Evolutionary conservation across 371 early-diverging fungal species (phyloP).

Genomic region (Mucor circinelloides): DNA sequence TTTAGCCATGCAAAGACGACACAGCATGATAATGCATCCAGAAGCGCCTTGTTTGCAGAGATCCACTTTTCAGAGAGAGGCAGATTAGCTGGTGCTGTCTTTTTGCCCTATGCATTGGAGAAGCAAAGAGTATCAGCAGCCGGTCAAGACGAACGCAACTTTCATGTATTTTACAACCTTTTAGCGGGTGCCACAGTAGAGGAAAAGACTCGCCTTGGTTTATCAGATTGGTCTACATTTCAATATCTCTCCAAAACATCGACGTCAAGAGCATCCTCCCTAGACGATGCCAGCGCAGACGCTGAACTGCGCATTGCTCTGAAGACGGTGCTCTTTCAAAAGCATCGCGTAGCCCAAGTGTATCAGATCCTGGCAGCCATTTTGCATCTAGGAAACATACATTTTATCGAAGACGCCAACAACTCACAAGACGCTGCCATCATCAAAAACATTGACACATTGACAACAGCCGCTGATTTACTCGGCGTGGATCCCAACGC

Average conservation of each 20-base stretch:
- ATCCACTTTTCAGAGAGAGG: slow-evolving; percentile 87
- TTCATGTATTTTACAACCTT: slow-evolving; percentile 91
- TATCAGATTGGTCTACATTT: slow-evolving; percentile 32
- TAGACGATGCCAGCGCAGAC: slow-evolving; percentile 64
- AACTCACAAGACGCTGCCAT: slow-evolving; percentile 70
- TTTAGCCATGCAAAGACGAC: slow-evolving; percentile 84
- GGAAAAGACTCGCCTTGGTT: slow-evolving; percentile 17
- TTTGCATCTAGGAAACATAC: slow-evolving; percentile 86
- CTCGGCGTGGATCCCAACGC: slow-evolving; percentile 79
- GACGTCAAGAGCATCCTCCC: slow-evolving; percentile 37
- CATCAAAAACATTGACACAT: slow-evolving; percentile 67
- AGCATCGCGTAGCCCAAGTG: slow-evolving; percentile 74
- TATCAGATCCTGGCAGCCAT: slow-evolving; percentile 89
- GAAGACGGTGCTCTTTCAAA: slow-evolving; percentile 77
- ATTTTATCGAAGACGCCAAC: slow-evolving; percentile 69
- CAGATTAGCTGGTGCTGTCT: slow-evolving; percentile 82
- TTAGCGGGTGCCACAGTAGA: slow-evolving; percentile 44
- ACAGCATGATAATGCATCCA: slow-evolving; percentile 80
- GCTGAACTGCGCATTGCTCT: slow-evolving; percentile 72
- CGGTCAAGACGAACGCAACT: slow-evolving; percentile 78
- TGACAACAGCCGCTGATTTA: slow-evolving; percentile 77
- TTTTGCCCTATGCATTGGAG: slow-evolving; percentile 86
- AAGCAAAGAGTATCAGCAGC: slow-evolving; percentile 68
- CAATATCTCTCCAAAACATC: slow-evolving; percentile 42
- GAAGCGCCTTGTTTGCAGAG: slow-evolving; percentile 84